These are phyloP conservation scores for Royoungia palumana DNA, from an alignment of 768 basidiomycete species.

Conservation along the genomic window DNA sequence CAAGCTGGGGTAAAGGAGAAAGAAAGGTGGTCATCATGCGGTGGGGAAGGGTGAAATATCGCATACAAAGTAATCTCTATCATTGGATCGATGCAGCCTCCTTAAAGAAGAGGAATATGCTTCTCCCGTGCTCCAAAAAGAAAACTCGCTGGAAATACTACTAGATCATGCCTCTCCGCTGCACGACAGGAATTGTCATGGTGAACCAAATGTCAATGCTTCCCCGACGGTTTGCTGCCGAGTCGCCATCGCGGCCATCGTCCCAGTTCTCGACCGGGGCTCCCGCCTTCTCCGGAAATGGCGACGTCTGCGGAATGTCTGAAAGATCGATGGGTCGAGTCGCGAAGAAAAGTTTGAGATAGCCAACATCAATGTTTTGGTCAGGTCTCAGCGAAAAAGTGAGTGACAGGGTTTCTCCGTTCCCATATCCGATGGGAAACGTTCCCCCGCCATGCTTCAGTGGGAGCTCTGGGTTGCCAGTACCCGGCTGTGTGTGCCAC, in stretches of 20 bases:
- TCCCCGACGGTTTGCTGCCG: not conserved
- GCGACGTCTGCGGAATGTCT: constrained; percentile 32
- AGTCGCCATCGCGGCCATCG: not conserved
- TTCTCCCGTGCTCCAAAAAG: too few relatives aligned
- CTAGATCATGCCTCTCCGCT: constrained; percentile 1
- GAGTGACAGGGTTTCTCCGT: constrained; percentile 14
- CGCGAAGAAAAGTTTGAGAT: constrained; percentile 44
- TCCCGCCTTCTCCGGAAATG: constrained; percentile 18
- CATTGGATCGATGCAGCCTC: too few relatives aligned
- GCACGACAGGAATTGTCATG: constrained; percentile 14
- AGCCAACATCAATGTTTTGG: constrained; percentile 38
- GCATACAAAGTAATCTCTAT: too few relatives aligned
- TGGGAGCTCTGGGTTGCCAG: constrained; percentile 3
- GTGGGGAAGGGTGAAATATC: too few relatives aligned
- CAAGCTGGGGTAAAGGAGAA: too few relatives aligned
- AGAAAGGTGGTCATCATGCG: too few relatives aligned
- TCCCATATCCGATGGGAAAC: constrained; percentile 40
- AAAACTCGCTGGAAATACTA: too few relatives aligned
- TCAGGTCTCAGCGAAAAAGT: constrained; percentile 8
- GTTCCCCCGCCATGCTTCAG: not conserved
- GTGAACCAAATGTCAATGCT: constrained; percentile 17
- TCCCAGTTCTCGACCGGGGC: not conserved
- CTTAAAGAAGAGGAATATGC: too few relatives aligned
- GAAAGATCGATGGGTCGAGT: constrained; percentile 35
- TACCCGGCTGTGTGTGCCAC: constrained; percentile 5